Conservation (phyloP, 1,139 yeast species). For the Lodderomyces parapsilosis region DNA sequence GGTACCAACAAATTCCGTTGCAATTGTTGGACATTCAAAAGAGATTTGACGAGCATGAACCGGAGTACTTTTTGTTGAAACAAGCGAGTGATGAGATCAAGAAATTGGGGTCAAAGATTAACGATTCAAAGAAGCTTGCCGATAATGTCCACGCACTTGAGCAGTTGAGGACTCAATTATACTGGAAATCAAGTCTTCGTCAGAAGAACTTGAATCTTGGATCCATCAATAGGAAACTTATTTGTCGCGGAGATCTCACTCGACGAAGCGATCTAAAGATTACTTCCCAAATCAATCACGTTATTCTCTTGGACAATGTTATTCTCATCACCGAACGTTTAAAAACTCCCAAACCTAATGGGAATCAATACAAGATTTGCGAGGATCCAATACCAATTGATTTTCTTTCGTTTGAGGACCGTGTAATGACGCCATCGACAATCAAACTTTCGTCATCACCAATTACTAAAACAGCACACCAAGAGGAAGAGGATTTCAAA, state of each 20-base stretch:
- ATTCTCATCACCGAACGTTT: constrained; percentile 61
- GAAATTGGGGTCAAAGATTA: constrained; percentile 38
- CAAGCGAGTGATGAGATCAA: constrained; percentile 50
- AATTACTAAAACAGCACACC: constrained; percentile 17
- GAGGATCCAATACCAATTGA: constrained; percentile 66
- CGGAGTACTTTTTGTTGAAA: constrained; percentile 54
- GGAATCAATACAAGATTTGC: constrained; percentile 38
- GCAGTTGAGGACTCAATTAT: constrained; percentile 46
- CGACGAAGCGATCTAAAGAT: constrained; percentile 64
- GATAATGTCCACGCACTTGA: constrained; percentile 52
- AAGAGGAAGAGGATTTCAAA: constrained; percentile 30
- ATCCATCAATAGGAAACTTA: constrained; percentile 56
- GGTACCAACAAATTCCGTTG: constrained; percentile 69
- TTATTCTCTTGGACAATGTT: constrained; percentile 72
- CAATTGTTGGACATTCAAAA: constrained; percentile 60
- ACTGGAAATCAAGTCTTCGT: constrained; percentile 43
- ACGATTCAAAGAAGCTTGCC: constrained; percentile 55
- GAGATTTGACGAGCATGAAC: constrained; percentile 46
- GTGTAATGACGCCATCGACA: constrained; percentile 11
- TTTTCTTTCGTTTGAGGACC: constrained; percentile 53
- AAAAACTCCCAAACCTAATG: constrained; percentile 24
- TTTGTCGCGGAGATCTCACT: constrained; percentile 59
- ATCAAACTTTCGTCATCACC: constrained; percentile 22
- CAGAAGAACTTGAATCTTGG: constrained; percentile 51
- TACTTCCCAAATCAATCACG: constrained; percentile 47